Conservation (phyloP, 192 early-diverging fungal genomes). For the Coemansia sp. region DNA sequence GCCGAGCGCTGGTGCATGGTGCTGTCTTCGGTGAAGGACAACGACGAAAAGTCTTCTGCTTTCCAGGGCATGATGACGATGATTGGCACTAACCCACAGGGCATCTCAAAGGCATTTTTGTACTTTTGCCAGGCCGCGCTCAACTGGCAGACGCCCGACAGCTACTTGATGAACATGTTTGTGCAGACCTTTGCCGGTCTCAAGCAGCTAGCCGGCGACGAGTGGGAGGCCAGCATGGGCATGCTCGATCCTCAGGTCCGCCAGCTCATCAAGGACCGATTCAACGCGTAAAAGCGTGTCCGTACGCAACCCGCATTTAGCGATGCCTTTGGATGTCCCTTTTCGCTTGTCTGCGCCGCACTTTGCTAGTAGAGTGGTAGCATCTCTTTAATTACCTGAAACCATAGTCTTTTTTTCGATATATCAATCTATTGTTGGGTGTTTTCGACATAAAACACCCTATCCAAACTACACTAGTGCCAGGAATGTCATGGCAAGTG, state of each 20-base stretch:
- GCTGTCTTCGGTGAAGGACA: conserved; percentile 84
- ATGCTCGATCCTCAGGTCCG: conserved; percentile 49
- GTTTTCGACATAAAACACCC: too few relatives aligned
- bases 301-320: background rate
- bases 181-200: conserved; percentile 56
- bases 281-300: conserved; percentile 29
- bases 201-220: conserved; percentile 50
- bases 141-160: conserved; percentile 70
- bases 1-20: conserved; percentile 81
- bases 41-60: conserved; percentile 96
- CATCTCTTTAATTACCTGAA: conserved; percentile 4
- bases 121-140: conserved; percentile 82
- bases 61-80: conserved; percentile 94
- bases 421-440: background rate
- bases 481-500: too few relatives aligned
- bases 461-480: too few relatives aligned
- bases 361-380: conserved; percentile 5
- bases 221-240: conserved; percentile 53
- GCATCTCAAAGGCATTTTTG: conserved; percentile 68
- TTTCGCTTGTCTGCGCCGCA: background rate
- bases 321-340: background rate
- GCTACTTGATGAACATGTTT: conserved; percentile 52
- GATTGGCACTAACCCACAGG: conserved; percentile 89
- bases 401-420: conserved; percentile 27
- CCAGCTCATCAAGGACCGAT: conserved; percentile 47